Evolutionary conservation across 768 basidiomycete species (phyloP), one percentile per base, ranked within the genome.

Genomic region (Guyanaporus albipodus): DNA sequence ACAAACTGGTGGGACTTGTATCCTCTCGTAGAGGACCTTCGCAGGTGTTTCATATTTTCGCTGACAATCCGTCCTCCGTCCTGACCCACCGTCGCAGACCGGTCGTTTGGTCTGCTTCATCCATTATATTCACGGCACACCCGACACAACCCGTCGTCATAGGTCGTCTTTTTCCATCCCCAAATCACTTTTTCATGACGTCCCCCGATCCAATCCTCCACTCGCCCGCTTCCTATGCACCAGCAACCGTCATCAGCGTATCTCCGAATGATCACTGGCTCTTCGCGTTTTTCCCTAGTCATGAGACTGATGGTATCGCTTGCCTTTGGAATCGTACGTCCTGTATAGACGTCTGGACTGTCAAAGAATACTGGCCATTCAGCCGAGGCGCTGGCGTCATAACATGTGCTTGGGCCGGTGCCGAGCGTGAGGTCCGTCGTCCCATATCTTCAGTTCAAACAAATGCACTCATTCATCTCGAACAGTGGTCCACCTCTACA

Each of bases 1-100:
- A 60, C 79, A 23, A 78, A 78, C 23, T 88, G 87, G 87, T 89
- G 85, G 85, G 83, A 89, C 51, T 73, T 83, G 33, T 70, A 77
- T 49, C 78, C 83, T 22, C 68, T 87, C 32, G 66, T 75, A 6
- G 85, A 86, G 58, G 70, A 75, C 28, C 68, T 76, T 3, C 69
- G 70, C 51, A 74, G 78, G 87, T 82, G 52, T 38, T 68, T 61
- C 36, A 2, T 21, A 4, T 42, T 19, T 39, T 28, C 23, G 0
- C 19, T 15, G 0, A 19, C 55, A 11, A 14, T 6, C 5, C 23
- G 28, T 9, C 10, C 22, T 6, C 17, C 11, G n/a, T 12, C 23
- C 32, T 54, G 31, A 58, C 28, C 17, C 24, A 23, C 41, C 33
- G 27, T 46, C 33, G 1, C 55, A 90, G 88, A 53, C 85, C 86